Percentiles rank a stretch among this genome's conserved stretches.
These are phyloP conservation scores for Psilocybe cubensis DNA, from an alignment of 768 basidiomycete species.

Conservation along the genomic window DNA sequence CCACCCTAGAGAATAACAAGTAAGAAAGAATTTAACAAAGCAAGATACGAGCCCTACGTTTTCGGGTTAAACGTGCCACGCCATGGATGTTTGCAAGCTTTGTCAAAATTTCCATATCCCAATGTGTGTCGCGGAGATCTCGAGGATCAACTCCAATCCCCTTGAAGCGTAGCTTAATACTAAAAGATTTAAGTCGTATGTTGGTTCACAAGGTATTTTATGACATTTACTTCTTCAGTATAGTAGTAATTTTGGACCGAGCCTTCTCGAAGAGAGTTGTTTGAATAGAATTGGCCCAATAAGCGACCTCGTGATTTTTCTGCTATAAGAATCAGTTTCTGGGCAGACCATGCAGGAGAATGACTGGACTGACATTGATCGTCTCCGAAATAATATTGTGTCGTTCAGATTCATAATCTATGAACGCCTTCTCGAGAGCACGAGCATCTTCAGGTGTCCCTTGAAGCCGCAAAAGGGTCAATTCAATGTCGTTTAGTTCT, in stretches of 20 bases:
- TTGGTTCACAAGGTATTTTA: background rate
- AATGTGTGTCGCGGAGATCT: background rate
- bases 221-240: background rate
- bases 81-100: background rate
- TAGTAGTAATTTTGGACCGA: background rate
- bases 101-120: background rate
- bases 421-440: background rate
- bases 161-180: background rate
- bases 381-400: background rate
- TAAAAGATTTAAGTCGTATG: background rate
- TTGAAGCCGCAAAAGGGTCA: background rate
- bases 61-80: background rate
- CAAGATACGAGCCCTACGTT: background rate
- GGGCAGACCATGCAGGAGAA: no score
- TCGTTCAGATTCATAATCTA: background rate
- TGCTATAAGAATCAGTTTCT: no score
- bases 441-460: background rate
- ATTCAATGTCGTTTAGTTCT: background rate
- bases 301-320: background rate
- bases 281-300: background rate
- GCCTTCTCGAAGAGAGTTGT: background rate
- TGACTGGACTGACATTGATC: background rate
- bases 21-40: background rate
- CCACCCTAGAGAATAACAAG: background rate
- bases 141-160: background rate